These are phyloP conservation scores for Acacia crassicarpa DNA, from an alignment of 306 rosid species.

Conservation along the genomic window DNA sequence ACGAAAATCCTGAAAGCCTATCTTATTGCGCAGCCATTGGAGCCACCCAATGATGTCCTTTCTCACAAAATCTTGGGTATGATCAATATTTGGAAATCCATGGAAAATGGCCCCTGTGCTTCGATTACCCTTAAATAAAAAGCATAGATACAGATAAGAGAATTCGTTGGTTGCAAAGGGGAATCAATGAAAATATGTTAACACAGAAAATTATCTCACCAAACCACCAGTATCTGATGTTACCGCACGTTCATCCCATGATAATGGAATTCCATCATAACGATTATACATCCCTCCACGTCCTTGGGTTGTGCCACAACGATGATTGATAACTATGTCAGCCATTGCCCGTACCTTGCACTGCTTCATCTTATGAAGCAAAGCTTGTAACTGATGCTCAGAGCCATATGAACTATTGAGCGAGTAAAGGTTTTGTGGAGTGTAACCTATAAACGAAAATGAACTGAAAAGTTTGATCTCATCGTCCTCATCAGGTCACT, in stretches of 20 bases:
- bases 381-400: conserved; percentile 63
- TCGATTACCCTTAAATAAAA: conserved; percentile 58
- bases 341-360: conserved; percentile 79
- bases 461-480: background rate
- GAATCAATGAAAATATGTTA: conserved; percentile 3
- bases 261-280: conserved; percentile 79
- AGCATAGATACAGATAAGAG: background rate
- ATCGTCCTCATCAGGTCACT: background rate
- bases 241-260: conserved; percentile 86
- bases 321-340: conserved; percentile 89
- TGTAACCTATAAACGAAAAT: conserved; percentile 57
- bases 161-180: background rate
- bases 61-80: conserved; percentile 78
- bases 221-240: conserved; percentile 86
- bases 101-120: conserved; percentile 74
- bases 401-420: conserved; percentile 78
- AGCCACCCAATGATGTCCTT: conserved; percentile 83
- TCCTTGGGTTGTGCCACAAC: conserved; percentile 75
- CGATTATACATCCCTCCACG: conserved; percentile 86
- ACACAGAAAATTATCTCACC: conserved; percentile 43
- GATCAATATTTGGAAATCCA: conserved; percentile 96
- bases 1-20: conserved; percentile 92
- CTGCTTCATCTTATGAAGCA: conserved; percentile 79
- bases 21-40: conserved; percentile 60
- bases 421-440: conserved; percentile 87